These are phyloP conservation scores for Alternaria incomplexa DNA, from an alignment of 2,329 filamentous ascomycete genomes.

Conservation along the genomic window DNA sequence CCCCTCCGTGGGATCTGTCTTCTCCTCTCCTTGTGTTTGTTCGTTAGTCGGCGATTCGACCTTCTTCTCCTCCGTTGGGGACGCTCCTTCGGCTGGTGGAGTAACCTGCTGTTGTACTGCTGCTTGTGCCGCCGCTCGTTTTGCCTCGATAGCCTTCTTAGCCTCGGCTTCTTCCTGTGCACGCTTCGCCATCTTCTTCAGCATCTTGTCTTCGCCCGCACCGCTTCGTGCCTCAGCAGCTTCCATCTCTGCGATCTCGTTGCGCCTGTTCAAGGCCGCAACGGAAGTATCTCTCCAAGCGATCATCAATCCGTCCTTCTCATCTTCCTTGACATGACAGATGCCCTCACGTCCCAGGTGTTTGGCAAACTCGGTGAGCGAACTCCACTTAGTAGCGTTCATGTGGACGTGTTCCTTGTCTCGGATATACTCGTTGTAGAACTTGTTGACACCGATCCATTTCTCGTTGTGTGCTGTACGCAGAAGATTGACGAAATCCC, in stretches of 20 bases:
- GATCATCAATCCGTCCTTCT: conserved; percentile 83
- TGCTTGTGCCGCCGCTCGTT: conserved; percentile 54
- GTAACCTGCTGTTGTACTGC: conserved; percentile 42
- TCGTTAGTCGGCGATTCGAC: conserved; percentile 68
- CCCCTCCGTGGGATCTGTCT: conserved; percentile 59
- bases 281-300: conserved; percentile 92
- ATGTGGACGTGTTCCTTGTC: conserved; percentile 46
- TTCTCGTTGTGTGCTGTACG: conserved; percentile 91
- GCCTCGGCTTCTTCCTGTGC: conserved; percentile 65
- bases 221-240: conserved; percentile 89
- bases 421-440: conserved; percentile 77
- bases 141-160: conserved; percentile 44
- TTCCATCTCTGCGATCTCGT: conserved; percentile 83
- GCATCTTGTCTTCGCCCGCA: conserved; percentile 81
- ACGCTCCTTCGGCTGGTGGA: conserved; percentile 35
- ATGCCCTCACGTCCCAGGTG: conserved; percentile 84
- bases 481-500: conserved; percentile 78
- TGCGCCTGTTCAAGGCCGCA: conserved; percentile 79
- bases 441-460: conserved; percentile 84
- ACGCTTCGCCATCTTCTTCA: conserved; percentile 81
- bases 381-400: conserved; percentile 90
- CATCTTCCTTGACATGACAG: conserved; percentile 83
- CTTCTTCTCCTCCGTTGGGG: conserved; percentile 46
- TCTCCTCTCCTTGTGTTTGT: conserved; percentile 83
- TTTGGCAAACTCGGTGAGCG: conserved; percentile 88